Evolutionary conservation across 768 basidiomycete genomes (phyloP), one percentile per base, ranked within the genome.

Genomic region (Porpolomopsis calyptriformis): DNA sequence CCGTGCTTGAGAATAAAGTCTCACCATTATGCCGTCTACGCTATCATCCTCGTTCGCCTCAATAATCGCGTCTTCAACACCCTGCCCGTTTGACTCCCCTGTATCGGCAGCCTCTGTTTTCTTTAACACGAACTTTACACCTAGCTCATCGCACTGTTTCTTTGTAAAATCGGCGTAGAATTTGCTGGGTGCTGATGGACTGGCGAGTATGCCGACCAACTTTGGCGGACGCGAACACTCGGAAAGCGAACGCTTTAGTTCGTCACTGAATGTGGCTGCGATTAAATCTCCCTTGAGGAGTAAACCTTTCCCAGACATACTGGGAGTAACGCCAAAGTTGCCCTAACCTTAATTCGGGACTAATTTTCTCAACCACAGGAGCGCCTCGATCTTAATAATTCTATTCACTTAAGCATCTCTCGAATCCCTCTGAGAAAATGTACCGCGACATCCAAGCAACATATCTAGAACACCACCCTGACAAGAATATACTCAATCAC

Each of bases 1-100:
- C 63, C 94, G 93, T 14, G 91, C 84, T 85, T 90, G 52, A n/a
- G 43, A 37, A 33, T n/a, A 45, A 49, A 5, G 22, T 26, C 77
- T 50, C 53, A 93, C 96, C 93, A 98, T 96, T 58, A 99, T 91
- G 7, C 94, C 94, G 64, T 94, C 79, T 8, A 94, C 78, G 46
- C 68, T 71, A 11, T 69, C 67, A 57, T 98, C 92, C 50, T 85
- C 85, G 58, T 99, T 99, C 6, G 93, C 91, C 57, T 91, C 87
- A 25, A 97, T 82, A 53, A 98, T 94, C 6, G 87, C 93, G 61
- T 94, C 88, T 62, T 99, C 96, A 6, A 92, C 91, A 9, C 88
- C 92, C 24, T 92, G 89, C 0, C 88, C 88, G 37, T 87, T 76
- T 4, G 77, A 65, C 19, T 66, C 67, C 53, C 18, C 58, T 61